Base-by-base conservation (phyloP, 2,329 filamentous ascomycete genomes). In the Ophiocordyceps camponoti-saundersi region DNA sequence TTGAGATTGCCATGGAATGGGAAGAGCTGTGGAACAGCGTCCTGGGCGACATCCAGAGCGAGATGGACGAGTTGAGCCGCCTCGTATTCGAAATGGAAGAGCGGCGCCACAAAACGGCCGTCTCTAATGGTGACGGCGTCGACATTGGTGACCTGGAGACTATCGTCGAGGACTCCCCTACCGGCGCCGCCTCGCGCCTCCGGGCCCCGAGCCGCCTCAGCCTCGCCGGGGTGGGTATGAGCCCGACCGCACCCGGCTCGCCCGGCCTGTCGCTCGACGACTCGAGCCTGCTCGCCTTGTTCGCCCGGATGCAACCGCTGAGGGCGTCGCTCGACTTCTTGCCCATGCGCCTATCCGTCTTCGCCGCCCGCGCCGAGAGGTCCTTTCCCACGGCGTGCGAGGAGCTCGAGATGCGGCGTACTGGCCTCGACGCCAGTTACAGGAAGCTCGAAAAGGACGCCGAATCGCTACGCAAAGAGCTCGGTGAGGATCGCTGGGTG, bases 1-100 rank as follows among this genome's bases (percentile, higher is more conserved):
- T 98, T 18, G 92, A 96, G 63, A 80, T 95, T 49, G 92, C 92
- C 44, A 94, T 96, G 88, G 92, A 98, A 59, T 98, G 90, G 90
- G 89, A 95, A 62, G 89, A 96, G 65, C 71, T 98, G 34, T 96
- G 92, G 90, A 87, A 87, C 55, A 86, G 77, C 52, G 90, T 96
- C 3, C 70, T 98, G 3, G 90, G 89, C 42, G 90, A 96, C 60
- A 95, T 96, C 50, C 85, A 89, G 46, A 79, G 82, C 51, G 92
- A 98, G 65, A 81, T 79, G 64, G 85, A 92, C 52, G 80, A 82
- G 42, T 71, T 94, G 16, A 79, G 77, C 56, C 75, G 84, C 39
- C 68, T 95, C 44, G 85, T 96, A 29, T 96, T 96, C 57, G 89
- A 96, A 63, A 95, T 96, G 88, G 92, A 98, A 62, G 92, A 96